phyloP scores from a whole-genome alignment of 202 grass and related monocot species.

The Zizania palustris region DNA sequence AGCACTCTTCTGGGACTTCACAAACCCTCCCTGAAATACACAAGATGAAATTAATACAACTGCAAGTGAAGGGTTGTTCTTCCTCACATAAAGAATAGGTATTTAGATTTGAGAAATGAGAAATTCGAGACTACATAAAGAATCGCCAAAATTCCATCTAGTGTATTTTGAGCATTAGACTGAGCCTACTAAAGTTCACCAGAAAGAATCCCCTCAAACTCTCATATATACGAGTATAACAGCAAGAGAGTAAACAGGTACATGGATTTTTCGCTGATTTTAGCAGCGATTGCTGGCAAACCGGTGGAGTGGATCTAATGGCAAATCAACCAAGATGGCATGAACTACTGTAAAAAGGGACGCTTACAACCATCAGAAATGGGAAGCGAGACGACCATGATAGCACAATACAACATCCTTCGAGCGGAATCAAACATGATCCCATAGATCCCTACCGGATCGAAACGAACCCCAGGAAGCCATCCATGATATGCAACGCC shows the following conservation, averaged over 20 bases:
- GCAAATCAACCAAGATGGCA: background rate
- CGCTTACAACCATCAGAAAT: background rate
- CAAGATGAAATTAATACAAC: background rate
- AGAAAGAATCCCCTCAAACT: background rate
- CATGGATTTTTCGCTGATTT: background rate
- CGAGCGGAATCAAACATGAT: background rate
- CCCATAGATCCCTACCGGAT: background rate
- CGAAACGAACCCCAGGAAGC: background rate
- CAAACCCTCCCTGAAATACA: constrained; percentile 42
- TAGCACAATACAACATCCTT: background rate
- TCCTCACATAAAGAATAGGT: too few relatives aligned
- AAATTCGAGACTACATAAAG: background rate
- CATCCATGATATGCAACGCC: background rate
- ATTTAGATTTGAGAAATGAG: background rate
- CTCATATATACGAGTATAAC: background rate
- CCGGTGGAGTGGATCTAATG: background rate
- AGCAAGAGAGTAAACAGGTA: background rate
- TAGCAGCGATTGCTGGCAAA: background rate
- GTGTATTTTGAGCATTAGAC: background rate
- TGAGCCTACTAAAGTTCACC: background rate
- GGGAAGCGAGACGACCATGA: background rate
- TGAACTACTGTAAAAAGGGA: background rate
- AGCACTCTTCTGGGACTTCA: constrained; percentile 58
- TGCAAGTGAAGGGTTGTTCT: background rate
- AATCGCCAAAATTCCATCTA: background rate